These are phyloP conservation scores for Aphanomyces cochlioides DNA, from an alignment of 352 stramenopile genomes.

Conservation along the genomic window DNA sequence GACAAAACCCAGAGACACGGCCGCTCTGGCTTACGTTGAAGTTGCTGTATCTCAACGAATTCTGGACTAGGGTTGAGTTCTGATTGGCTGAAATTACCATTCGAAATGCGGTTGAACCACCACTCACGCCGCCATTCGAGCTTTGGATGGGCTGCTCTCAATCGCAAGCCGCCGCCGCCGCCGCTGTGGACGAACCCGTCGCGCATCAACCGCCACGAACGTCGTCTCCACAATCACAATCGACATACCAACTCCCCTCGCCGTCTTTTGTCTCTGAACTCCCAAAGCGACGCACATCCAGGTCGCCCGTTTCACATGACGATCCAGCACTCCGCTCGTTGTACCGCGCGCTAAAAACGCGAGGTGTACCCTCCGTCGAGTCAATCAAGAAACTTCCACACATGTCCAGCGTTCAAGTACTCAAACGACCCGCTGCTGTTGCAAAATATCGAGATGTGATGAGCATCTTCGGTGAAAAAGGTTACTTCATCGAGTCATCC, in stretches of 20 bases:
- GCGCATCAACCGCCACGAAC: too few relatives aligned
- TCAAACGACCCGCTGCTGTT: conserved; percentile 10
- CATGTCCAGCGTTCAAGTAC: conserved; percentile 1
- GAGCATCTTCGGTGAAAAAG: conserved; percentile 77
- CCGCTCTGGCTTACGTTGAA: too few relatives aligned
- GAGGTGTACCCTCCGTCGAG: not conserved
- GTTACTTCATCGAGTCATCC: conserved; percentile 56
- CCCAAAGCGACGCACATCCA: not conserved
- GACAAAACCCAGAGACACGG: too few relatives aligned
- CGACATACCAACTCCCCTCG: not conserved
- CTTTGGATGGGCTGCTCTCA: conserved; percentile 16
- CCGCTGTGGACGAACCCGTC: not conserved
- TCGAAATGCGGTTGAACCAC: conserved; percentile 10
- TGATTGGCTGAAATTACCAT: conserved; percentile 1
- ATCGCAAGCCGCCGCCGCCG: not conserved
- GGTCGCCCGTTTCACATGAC: not conserved
- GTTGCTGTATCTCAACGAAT: too few relatives aligned
- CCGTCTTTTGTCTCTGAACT: not conserved
- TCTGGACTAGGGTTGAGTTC: not conserved
- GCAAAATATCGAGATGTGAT: conserved; percentile 69
- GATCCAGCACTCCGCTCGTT: conserved; percentile 6
- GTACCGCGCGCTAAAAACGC: conserved; percentile 7
- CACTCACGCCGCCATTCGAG: conserved; percentile 16
- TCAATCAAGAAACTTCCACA: not conserved
- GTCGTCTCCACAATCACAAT: too few relatives aligned